Evolutionary conservation across 2,329 filamentous ascomycete genomes (phyloP).

Genomic region (Fusarium torulosum): DNA sequence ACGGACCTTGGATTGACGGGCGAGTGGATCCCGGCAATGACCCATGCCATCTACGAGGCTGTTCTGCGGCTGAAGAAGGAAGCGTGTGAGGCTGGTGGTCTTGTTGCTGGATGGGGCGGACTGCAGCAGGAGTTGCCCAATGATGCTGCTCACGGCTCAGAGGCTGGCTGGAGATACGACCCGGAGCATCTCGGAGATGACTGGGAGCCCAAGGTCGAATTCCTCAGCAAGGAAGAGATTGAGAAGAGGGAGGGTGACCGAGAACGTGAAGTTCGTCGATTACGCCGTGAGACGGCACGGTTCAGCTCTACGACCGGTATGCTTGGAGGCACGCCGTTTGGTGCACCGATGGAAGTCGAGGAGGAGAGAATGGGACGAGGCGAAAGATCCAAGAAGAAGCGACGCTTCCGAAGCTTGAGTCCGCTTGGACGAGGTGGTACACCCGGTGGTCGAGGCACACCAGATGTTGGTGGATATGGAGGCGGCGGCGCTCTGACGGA

Average conservation of each 20-base stretch:
- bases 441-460: constrained; percentile 80
- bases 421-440: constrained; percentile 75
- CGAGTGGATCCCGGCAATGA: constrained; percentile 95
- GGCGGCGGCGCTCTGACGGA: constrained; percentile 78
- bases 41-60: constrained; percentile 96
- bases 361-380: constrained; percentile 92
- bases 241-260: constrained; percentile 96
- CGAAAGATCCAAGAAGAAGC: constrained; percentile 95
- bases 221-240: constrained; percentile 93
- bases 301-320: constrained; percentile 90
- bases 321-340: constrained; percentile 77
- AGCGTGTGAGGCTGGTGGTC: constrained; percentile 89
- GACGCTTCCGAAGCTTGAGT: constrained; percentile 88
- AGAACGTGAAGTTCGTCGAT: constrained; percentile 87
- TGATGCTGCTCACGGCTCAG: constrained; percentile 83
- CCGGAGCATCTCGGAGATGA: constrained; percentile 87
- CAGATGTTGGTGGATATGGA: constrained; percentile 80
- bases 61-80: constrained; percentile 95
- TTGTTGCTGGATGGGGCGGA: constrained; percentile 79
- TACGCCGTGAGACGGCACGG: constrained; percentile 90
- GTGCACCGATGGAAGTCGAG: constrained; percentile 67
- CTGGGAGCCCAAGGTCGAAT: constrained; percentile 86
- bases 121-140: constrained; percentile 80
- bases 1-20: constrained; percentile 89
- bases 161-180: constrained; percentile 96